phyloP scores from a whole-genome alignment of 768 basidiomycete genomes.

The Coprinopsis cinerea region DNA sequence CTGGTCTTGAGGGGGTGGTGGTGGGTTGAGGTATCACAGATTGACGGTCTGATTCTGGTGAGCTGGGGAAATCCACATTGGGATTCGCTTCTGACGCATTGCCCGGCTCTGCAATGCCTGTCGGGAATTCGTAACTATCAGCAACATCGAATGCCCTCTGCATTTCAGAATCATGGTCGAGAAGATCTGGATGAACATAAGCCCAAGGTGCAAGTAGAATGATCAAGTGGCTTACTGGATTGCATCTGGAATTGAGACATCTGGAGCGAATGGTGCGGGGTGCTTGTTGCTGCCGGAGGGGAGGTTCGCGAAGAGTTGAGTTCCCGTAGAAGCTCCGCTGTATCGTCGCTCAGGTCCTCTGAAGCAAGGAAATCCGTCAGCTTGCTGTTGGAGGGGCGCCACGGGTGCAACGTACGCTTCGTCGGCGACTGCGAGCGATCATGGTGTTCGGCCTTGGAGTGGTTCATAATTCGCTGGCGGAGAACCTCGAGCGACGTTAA shows the following conservation, averaged over 20 bases:
- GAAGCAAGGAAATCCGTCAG: neutral
- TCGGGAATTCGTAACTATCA: slow-evolving; percentile 46
- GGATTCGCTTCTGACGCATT: neutral
- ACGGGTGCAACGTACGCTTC: neutral
- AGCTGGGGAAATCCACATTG: neutral
- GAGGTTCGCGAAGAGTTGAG: slow-evolving; percentile 33
- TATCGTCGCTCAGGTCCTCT: slow-evolving; percentile 34
- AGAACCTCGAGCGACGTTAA: slow-evolving; percentile 29
- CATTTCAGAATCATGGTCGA: slow-evolving; percentile 72
- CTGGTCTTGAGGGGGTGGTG: neutral
- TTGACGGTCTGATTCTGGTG: neutral
- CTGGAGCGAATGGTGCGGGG: slow-evolving; percentile 49
- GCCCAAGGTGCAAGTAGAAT: no score
- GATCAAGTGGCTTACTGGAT: slow-evolving; percentile 56
- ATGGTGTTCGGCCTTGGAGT: slow-evolving; percentile 1
- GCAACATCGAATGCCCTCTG: slow-evolving; percentile 52
- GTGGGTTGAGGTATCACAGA: neutral
- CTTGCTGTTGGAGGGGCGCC: no score
- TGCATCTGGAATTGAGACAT: slow-evolving; percentile 50
- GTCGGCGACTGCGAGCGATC: neutral
- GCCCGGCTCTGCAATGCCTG: neutral
- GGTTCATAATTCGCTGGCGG: slow-evolving; percentile 35
- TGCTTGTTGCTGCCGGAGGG: slow-evolving; percentile 48
- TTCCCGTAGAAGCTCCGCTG: slow-evolving; percentile 31
- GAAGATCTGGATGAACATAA: slow-evolving; percentile 41